phyloP scores from a whole-genome alignment of 176 grass and related monocot genomes.

The Cymbopogon citratus region DNA sequence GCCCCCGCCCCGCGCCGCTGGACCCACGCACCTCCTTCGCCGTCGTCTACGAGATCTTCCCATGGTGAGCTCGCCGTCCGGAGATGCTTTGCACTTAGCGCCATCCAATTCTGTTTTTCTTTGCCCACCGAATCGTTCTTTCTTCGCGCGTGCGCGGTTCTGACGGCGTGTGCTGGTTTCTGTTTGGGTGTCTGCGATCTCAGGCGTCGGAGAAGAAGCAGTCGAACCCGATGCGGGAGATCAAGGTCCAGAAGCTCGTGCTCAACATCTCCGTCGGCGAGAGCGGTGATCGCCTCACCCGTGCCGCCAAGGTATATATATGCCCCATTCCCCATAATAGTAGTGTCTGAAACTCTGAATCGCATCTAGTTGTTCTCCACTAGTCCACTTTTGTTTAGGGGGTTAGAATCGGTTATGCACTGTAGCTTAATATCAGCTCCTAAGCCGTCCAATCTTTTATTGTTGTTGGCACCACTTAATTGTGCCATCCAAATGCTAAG shows the following conservation, averaged over 20 bases:
- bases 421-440: neutral
- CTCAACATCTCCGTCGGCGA: slow-evolving; percentile 91
- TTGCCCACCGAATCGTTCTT: neutral
- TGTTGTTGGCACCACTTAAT: neutral
- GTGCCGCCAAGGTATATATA: slow-evolving; percentile 52
- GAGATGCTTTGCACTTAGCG: neutral
- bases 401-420: neutral
- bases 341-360: no score
- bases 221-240: slow-evolving; percentile 72
- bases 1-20: neutral
- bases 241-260: slow-evolving; percentile 84
- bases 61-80: slow-evolving; percentile 34
- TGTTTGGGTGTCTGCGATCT: neutral
- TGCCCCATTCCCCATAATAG: neutral
- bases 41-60: slow-evolving; percentile 7
- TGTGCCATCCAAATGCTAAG: neutral
- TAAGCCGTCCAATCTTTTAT: neutral
- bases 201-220: slow-evolving; percentile 88
- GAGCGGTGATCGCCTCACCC: slow-evolving; percentile 85
- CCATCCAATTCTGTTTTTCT: neutral
- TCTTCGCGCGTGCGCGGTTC: neutral
- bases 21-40: neutral
- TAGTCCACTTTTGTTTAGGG: neutral
- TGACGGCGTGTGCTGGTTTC: neutral
- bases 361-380: neutral